phyloP scores from a whole-genome alignment of 2,329 filamentous ascomycete species.

The Neofusicoccum parvum region DNA sequence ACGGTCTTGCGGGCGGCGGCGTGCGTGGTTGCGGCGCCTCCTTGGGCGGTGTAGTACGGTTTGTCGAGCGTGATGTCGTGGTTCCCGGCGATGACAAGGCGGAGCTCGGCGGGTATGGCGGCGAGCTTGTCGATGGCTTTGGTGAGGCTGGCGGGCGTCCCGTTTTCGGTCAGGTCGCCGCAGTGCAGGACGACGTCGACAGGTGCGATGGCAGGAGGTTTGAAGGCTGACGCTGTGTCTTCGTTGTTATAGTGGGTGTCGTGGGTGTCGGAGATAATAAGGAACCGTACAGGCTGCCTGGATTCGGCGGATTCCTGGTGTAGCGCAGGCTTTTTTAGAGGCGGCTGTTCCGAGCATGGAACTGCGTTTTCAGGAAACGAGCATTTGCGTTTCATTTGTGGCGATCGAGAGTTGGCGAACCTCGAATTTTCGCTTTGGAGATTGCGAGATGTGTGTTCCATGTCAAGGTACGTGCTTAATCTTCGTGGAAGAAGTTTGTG shows the following conservation, averaged over 20 bases:
- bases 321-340: neutral
- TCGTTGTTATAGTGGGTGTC: neutral
- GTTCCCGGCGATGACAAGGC: slow-evolving; percentile 65
- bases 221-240: slow-evolving; percentile 23
- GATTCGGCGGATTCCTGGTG: neutral
- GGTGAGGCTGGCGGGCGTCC: slow-evolving; percentile 50
- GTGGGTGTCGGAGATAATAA: slow-evolving; percentile 51
- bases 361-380: no score
- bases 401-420: no score
- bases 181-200: slow-evolving; percentile 60
- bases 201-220: slow-evolving; percentile 48
- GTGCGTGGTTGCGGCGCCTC: slow-evolving; percentile 29
- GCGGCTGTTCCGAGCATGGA: no score
- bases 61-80: slow-evolving; percentile 62
- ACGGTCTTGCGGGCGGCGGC: slow-evolving; percentile 23
- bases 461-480: no score
- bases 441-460: no score
- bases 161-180: slow-evolving; percentile 60
- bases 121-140: slow-evolving; percentile 50
- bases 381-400: no score
- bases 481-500: no score
- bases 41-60: slow-evolving; percentile 43
- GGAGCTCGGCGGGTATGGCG: slow-evolving; percentile 55
- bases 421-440: no score
- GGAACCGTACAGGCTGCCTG: slow-evolving; percentile 27